A percentile compares a stretch with the other conserved stretches of the same genome.
Conservation (phyloP, 192 early-diverging fungal species). For the Coemansia umbellata region DNA sequence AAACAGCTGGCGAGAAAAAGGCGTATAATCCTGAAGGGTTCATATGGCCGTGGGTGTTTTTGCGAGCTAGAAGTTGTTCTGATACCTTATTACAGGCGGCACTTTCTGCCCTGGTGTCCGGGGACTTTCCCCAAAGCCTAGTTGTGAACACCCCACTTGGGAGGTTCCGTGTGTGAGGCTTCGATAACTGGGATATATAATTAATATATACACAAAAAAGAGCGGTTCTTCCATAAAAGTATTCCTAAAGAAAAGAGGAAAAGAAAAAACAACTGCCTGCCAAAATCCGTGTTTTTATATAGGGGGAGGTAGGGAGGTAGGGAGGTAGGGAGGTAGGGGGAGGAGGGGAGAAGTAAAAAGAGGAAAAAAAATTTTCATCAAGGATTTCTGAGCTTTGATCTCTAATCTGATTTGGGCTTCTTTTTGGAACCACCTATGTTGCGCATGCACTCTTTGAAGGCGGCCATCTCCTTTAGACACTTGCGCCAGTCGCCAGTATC, state of each 20-base stretch:
- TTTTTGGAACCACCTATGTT: background rate
- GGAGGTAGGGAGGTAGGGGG: background rate
- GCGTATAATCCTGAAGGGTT: too few relatives aligned
- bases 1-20: background rate
- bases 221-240: slow-evolving; percentile 53
- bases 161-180: slow-evolving; percentile 48
- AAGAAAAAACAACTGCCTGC: background rate
- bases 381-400: background rate
- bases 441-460: slow-evolving; percentile 74
- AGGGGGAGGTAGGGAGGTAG: too few relatives aligned
- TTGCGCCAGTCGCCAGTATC: slow-evolving; percentile 86
- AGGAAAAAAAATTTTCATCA: slow-evolving; percentile 7
- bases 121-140: slow-evolving; percentile 54
- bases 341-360: background rate
- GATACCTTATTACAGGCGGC: slow-evolving; percentile 54
- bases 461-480: slow-evolving; percentile 72
- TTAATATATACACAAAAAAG: slow-evolving; percentile 21
- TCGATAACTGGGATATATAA: slow-evolving; percentile 35
- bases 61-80: too few relatives aligned
- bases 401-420: background rate
- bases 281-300: background rate
- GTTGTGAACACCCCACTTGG: background rate
- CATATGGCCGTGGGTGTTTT: too few relatives aligned
- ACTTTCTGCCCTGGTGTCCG: slow-evolving; percentile 54
- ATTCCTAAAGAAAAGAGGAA: slow-evolving; percentile 37